These are phyloP conservation scores for Astrothelium macrocarpum DNA, from an alignment of 495 filamentous ascomycete species.

Conservation along the genomic window DNA sequence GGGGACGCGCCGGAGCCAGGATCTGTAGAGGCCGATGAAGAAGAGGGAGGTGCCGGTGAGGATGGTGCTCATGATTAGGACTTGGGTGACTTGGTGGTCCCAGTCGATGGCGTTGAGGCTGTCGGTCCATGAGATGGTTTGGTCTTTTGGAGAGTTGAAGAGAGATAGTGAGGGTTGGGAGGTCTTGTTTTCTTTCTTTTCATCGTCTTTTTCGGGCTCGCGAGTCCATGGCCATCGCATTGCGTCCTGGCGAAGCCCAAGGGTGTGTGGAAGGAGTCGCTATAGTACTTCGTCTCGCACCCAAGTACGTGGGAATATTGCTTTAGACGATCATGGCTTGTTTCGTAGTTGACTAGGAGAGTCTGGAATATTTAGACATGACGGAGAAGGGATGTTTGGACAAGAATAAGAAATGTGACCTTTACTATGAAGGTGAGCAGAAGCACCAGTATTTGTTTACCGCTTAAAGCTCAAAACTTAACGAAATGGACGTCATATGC, in stretches of 20 bases:
- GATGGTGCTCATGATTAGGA: conserved; percentile 55
- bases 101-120: conserved; percentile 50
- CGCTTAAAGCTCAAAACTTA: no score
- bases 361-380: no score
- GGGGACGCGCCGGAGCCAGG: conserved; percentile 74
- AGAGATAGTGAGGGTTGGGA: background rate
- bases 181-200: background rate
- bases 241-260: background rate
- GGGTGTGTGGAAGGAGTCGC: no score
- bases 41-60: conserved; percentile 61
- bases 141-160: background rate
- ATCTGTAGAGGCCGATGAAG: conserved; percentile 52
- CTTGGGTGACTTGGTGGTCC: conserved; percentile 52
- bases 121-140: conserved; percentile 38
- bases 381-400: no score
- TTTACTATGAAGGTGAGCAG: no score
- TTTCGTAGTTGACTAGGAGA: no score
- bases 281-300: no score
- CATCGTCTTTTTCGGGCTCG: background rate
- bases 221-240: background rate
- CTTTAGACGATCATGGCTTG: no score
- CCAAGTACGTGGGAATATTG: no score
- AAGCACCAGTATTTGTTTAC: no score
- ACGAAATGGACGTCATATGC: no score
- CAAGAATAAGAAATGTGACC: no score